A percentile compares a stretch with the other conserved stretches of the same genome.
These are phyloP conservation scores for Trichoderma virens DNA, from an alignment of 495 filamentous ascomycete genomes.

Conservation along the genomic window DNA sequence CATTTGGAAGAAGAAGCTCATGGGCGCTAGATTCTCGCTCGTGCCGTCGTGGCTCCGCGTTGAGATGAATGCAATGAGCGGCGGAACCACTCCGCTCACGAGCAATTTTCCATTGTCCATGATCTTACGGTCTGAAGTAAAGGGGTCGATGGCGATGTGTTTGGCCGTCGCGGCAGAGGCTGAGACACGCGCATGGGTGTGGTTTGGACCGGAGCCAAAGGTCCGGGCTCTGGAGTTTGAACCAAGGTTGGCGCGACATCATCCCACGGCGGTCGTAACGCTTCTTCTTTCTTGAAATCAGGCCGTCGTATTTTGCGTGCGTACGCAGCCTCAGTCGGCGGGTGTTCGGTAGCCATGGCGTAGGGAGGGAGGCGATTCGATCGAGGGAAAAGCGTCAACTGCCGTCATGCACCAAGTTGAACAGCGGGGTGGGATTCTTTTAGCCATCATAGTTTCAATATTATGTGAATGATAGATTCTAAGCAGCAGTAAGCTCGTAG, in stretches of 20 bases:
- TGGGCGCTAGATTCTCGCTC: slow-evolving; percentile 68
- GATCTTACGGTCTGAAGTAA: slow-evolving; percentile 58
- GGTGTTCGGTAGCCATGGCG: neutral
- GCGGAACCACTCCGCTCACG: slow-evolving; percentile 79
- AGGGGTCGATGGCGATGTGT: slow-evolving; percentile 78
- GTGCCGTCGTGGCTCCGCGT: slow-evolving; percentile 39
- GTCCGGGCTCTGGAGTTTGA: slow-evolving; percentile 65
- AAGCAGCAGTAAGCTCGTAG: too few relatives aligned
- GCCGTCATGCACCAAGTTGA: too few relatives aligned
- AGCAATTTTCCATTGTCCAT: slow-evolving; percentile 85
- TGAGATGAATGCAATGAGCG: slow-evolving; percentile 58
- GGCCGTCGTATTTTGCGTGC: neutral
- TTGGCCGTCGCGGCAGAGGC: slow-evolving; percentile 39
- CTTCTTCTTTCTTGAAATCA: neutral
- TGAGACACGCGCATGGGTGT: slow-evolving; percentile 33
- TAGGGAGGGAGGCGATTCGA: neutral
- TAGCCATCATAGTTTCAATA: too few relatives aligned
- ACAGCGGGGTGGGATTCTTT: too few relatives aligned
- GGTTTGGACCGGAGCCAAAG: slow-evolving; percentile 63
- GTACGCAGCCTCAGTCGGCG: neutral
- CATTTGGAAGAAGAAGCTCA: slow-evolving; percentile 75
- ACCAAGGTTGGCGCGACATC: neutral
- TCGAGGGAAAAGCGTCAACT: too few relatives aligned
- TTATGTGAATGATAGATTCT: too few relatives aligned
- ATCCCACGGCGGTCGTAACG: neutral